Evolutionary conservation across 805 yeast genomes (phyloP).

Genomic region (Schizosaccharomyces osmophilus): DNA sequence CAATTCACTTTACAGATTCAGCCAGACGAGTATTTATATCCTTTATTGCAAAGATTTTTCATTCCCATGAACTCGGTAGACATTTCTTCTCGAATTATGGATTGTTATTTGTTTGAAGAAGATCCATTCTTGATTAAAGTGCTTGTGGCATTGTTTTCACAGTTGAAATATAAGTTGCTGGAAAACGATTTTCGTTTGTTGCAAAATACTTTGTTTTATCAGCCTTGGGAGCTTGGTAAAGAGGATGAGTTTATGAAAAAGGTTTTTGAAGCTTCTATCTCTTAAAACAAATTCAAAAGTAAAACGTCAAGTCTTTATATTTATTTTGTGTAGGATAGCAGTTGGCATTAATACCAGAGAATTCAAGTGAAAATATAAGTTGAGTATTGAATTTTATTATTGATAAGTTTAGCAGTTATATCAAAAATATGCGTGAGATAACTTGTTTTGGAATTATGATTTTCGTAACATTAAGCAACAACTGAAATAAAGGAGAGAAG

Average conservation of each 20-base stretch:
- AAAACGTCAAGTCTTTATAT: too few relatives aligned
- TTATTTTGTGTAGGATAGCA: too few relatives aligned
- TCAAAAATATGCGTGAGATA: too few relatives aligned
- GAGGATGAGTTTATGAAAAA: background rate
- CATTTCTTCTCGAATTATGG: background rate
- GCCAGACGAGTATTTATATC: background rate
- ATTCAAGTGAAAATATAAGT: too few relatives aligned
- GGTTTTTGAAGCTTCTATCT: background rate
- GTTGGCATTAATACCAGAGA: too few relatives aligned
- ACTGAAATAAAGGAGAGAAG: slow-evolving; percentile 12
- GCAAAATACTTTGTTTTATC: background rate
- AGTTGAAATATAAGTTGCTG: background rate
- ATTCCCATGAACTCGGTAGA: background rate
- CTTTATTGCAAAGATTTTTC: background rate
- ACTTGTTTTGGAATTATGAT: too few relatives aligned
- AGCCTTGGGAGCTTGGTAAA: background rate
- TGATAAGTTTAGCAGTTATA: too few relatives aligned
- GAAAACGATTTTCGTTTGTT: background rate
- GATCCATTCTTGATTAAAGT: background rate
- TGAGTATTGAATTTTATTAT: too few relatives aligned
- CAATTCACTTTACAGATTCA: background rate
- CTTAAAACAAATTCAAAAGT: background rate
- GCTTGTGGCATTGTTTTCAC: background rate
- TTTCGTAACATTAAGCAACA: background rate
- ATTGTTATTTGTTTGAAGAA: background rate